Base-by-base conservation (phyloP, 2,329 filamentous ascomycete genomes). In the Aspergillus latus region DNA sequence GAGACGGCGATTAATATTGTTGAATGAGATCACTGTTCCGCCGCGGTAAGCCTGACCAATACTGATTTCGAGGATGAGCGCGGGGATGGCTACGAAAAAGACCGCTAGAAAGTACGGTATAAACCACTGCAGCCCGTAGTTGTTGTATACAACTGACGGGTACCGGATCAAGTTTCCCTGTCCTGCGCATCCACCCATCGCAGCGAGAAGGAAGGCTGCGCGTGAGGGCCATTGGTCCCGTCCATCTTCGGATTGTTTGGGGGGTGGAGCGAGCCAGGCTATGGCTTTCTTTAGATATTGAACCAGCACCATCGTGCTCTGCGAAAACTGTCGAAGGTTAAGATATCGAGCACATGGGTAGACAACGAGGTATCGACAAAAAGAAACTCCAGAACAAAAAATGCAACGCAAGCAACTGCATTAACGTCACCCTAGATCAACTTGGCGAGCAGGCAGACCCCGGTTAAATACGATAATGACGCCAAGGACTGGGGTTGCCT, bases 91-190 rank as follows among this genome's bases (percentile, higher is more conserved):
- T 55, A 85, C 76, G 9, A 84, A 67, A 55, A 82, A 80, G 13
- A 84, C 75, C 5, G 80, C 79, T 54, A 84, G 70, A 3, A 84
- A 65, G 59, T 84, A 85, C 0, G 82, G 82, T 15, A 84, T 78
- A 66, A 83, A 85, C 82, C 82, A 85, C 62, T 84, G 82, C 5
- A 84, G 72, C 2, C 82, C 82, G 54, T 82, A 76, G 65, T 84
- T 84, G 71, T 84, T 84, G 76, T 82, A 85, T 2, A 84, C 77
- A 37, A 82, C 79, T 0, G 81, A 84, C 2, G 82, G 82, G 58
- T 84, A 84, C 29, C 82, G 76, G 16, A 84, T 73, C 26, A 84
- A 72, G 63, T 84, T 84, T 29, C 82, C 82, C 72, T 83, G 81
- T 47, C 82, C 82, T 1, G 80, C 81, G 61, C 80, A 82, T 49